Base-by-base conservation (phyloP, 192 early-diverging fungal species). In the Mortierella antarctica region DNA sequence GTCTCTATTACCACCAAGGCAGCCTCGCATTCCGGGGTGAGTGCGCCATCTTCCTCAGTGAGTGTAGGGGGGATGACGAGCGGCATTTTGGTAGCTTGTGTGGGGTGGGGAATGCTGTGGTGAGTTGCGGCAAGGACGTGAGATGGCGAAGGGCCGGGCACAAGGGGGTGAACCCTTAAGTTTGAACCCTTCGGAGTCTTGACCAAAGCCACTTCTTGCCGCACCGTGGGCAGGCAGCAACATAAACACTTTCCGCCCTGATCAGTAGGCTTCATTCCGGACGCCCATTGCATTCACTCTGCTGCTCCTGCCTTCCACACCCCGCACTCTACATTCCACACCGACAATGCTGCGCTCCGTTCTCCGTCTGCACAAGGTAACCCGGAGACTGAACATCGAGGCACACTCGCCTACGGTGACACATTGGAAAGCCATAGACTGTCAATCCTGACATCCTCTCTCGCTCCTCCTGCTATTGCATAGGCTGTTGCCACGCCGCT, bases 41-140 rank as follows among this genome's bases (percentile, higher is more conserved):
- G 65, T n/a, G 51, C 77, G 48, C 77, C 77, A 14, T 80, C 77
- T n/a, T 80, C 77, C 6, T 80, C 77, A 45, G 62, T 66, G 20
- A 80, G 70, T 31, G 50, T 57, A 14, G 77, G 77, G 13, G 77
- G 75, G 20, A 64, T 67, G 53, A 80, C 65, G 52, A 67, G 48
- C n/a, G 77, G 70, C 77, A 80, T 80, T 50, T 13, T 57, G 49
- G 49, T 31, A 31, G 31, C 31, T 31, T 31, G 31, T 31, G 31
- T 31, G 31, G 1, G 31, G 1, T 31, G 3, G 31, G 31, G 31
- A 31, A 31, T 31, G 31, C 31, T 31, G 31, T 31, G 31, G 31
- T 31, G 31, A 31, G 31, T 31, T 31, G 31, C 31, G 31, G 31
- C 31, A 1, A 31, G 31, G 31, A 31, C 31, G 31, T 31, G 31